Conservation (phyloP, 2,329 filamentous ascomycete genomes). For the Pestalotiopsis sp. region DNA sequence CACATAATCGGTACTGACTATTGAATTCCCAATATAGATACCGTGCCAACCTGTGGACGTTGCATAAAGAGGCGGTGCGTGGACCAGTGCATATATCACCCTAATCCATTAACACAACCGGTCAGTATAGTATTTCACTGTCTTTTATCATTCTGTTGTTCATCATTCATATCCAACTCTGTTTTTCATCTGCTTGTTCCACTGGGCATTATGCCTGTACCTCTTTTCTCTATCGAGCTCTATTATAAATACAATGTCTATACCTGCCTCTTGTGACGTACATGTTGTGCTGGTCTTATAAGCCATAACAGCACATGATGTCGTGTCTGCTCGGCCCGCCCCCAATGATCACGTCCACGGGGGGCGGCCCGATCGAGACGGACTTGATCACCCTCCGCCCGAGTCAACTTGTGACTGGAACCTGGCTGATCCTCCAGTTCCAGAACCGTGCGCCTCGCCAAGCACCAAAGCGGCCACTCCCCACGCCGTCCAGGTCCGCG, state of each 20-base stretch:
- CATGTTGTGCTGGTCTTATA: neutral
- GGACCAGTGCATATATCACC: conserved; percentile 10
- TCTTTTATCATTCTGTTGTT: neutral
- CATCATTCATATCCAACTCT: neutral
- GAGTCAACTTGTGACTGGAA: neutral
- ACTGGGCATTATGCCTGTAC: neutral
- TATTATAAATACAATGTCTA: neutral
- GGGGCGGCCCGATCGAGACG: neutral
- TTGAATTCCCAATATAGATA: conserved; percentile 7
- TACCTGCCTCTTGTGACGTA: neutral
- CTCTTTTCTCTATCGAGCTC: neutral
- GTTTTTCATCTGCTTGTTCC: neutral
- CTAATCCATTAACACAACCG: conserved; percentile 9
- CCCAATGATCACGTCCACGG: neutral
- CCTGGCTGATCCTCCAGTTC: neutral
- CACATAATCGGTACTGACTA: neutral
- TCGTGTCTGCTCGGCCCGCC: neutral
- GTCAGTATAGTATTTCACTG: conserved; percentile 6
- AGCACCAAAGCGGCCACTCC: neutral
- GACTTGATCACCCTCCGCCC: neutral
- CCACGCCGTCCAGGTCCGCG: conserved; percentile 4
- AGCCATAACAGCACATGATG: neutral
- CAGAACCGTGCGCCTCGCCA: conserved; percentile 8
- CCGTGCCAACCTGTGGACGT: conserved; percentile 9
- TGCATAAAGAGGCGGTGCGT: conserved; percentile 9